Base-by-base conservation (phyloP, 179 eudicot genomes). In the Amaranthus tricolor region DNA sequence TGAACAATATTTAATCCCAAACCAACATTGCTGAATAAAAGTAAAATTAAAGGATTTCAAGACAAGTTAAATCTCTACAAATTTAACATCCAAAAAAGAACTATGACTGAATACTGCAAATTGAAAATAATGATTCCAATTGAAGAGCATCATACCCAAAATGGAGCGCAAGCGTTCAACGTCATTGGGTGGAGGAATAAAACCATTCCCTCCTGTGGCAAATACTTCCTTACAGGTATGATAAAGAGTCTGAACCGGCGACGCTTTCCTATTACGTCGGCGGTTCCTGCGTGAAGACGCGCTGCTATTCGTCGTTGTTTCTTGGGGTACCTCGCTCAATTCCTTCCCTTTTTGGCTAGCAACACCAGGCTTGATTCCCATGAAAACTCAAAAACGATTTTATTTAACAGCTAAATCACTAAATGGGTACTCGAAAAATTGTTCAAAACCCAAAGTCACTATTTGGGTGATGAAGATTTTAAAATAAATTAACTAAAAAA, bases 201-300 rank as follows among this genome's bases (percentile, higher is more conserved):
- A 78, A 53, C 90, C 96, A 54, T 84, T 73, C 59, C 86, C 90
- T 47, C 86, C 89, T 76, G 80, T 68, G 9, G 87, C 90, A 72
- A 93, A 93, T 7, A 89, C 85, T 43, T 89, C 87, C 84, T 75
- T 86, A 75, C 98, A 91, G 3, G 85, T 78, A 1, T 87, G 81
- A 44, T 85, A 89, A 7, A 93, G 85, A 59, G 62, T 89, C 78
- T 89, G 97, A 76, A 92, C 85, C 63, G 78, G 75, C 56, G 84
- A 21, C 73, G 55, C 59, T 66, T 78, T 81, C 72, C 78, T 86
- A 79, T 70, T 84, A 68, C 86, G 77, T 0, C 87, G 76, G 54
- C 83, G 76, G 68, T 62, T 80, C 74, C 75, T 85, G 74, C 75
- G 91, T 72, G 72, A 71, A 13, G 76, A 49, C 70, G 68, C 50